Evolutionary conservation across 106 monocot genomes (phyloP), one percentile per base, ranked within the genome.

Genomic region (Platanthera zijinensis): DNA sequence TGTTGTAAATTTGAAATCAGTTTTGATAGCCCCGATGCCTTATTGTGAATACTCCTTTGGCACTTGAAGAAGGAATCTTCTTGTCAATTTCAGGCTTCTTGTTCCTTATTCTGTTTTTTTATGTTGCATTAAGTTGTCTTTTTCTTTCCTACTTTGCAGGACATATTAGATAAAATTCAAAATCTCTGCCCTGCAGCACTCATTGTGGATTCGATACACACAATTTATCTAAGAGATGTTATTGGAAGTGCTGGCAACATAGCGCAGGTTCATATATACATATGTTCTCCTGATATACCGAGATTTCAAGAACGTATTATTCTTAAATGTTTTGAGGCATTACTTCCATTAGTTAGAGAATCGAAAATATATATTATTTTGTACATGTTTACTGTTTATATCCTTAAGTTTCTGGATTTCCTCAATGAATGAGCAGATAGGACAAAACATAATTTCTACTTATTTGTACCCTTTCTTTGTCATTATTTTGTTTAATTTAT

Each of bases 191-290:
- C 99, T 10, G 77, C 69, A 79, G 92, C 88, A 81, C 84, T 99
- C 77, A 85, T 99, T 83, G 84, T 99, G 50, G 99, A 99, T 85
- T 99, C 99, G 11, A 89, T 99, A 83, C 94, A 99, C 71, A 99
- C 99, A 57, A 88, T 99, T 69, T 94, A 99, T 77, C 72, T 94
- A 53, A 88, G 79, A 83, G 88, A 84, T 51, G 76, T 94, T 76
- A 46, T 86, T 57, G 94, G 94, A 75, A 99, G 94, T 90, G 92
- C 99, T 77, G 99, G 99, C 51, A 99, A 86, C 80, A 66, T 90
- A 57, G 77, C 80, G 76, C 99, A 99, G 89, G 99, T 87, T 85
- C 47, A 66, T 72, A 50, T n/a, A 18, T 48, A 50, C 18, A 70
- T 70, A 17, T 39, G 10, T 48, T 70, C 10, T 28, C 28, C 48